Percentiles rank a stretch among this genome's conserved stretches.
Conservation (phyloP, 495 filamentous ascomycete species). For the Penicillium ucsense region DNA sequence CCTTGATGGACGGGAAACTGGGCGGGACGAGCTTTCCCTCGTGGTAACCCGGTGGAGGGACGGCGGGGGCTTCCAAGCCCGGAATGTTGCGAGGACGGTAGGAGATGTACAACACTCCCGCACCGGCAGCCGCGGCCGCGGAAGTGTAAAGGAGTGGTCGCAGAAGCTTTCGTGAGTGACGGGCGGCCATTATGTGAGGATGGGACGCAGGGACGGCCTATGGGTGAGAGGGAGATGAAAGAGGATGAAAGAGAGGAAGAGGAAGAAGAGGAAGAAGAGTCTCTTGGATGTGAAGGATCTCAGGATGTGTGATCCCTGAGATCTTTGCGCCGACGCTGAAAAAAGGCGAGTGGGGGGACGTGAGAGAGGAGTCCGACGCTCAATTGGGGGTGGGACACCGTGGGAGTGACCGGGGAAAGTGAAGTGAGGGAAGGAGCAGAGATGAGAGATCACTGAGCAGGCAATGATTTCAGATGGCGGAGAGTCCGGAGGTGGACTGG, state of each 20-base stretch:
- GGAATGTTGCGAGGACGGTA: constrained; percentile 84
- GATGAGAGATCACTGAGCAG: too few relatives aligned
- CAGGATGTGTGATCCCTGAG: too few relatives aligned
- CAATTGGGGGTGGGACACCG: neutral
- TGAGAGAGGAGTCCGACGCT: neutral
- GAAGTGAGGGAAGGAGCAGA: too few relatives aligned
- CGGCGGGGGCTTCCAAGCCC: constrained; percentile 66
- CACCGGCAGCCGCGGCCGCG: constrained; percentile 46
- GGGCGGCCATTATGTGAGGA: constrained; percentile 45
- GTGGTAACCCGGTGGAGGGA: constrained; percentile 72
- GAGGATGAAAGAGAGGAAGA: neutral
- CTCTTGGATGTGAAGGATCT: too few relatives aligned
- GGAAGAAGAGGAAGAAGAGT: neutral
- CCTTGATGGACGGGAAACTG: constrained; percentile 69
- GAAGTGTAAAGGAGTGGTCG: constrained; percentile 52
- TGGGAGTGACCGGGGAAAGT: neutral
- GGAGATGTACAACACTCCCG: constrained; percentile 60
- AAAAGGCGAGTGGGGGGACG: too few relatives aligned
- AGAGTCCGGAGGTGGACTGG: neutral
- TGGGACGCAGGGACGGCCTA: neutral
- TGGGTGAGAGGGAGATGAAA: neutral
- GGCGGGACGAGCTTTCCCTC: constrained; percentile 73
- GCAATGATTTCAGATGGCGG: neutral
- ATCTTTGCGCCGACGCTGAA: too few relatives aligned
- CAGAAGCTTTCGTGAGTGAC: constrained; percentile 46